Conservation (phyloP, 208 protist genomes). For the Eutreptiella sp. region DNA sequence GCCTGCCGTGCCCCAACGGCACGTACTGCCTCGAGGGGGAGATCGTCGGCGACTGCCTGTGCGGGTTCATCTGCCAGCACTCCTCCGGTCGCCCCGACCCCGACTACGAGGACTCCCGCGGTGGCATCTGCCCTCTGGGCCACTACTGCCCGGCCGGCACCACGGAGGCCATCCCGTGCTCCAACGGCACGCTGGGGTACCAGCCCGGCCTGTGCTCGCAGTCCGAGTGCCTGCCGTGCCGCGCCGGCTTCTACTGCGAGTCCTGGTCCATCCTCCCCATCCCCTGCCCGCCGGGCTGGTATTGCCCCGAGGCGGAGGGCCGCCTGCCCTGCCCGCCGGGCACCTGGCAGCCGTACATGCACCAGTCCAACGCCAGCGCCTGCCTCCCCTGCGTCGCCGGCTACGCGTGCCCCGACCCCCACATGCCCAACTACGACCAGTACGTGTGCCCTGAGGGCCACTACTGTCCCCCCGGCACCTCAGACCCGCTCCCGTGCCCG, state of each 20-base stretch:
- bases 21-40: conserved; percentile 33
- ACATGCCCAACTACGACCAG: background rate
- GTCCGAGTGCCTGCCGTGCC: background rate
- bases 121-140: conserved; percentile 15
- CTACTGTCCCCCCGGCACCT: conserved; percentile 20
- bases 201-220: background rate
- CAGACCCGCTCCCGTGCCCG: conserved; percentile 18
- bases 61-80: too few relatives aligned
- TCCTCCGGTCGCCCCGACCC: too few relatives aligned
- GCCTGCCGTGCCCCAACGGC: conserved; percentile 17
- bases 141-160: conserved; percentile 18
- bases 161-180: background rate
- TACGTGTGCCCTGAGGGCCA: conserved; percentile 25
- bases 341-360: conserved; percentile 29
- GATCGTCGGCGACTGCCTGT: too few relatives aligned
- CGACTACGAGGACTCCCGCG: background rate
- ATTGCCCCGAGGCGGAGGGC: conserved; percentile 1
- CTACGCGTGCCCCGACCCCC: conserved; percentile 13
- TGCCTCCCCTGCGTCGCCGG: conserved; percentile 21
- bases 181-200: background rate
- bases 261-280: background rate
- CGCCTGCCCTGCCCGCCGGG: conserved; percentile 27
- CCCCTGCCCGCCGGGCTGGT: background rate
- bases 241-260: conserved; percentile 1
- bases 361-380: background rate